Percentiles rank a stretch among this genome's conserved stretches.
Conservation (phyloP, 2,329 filamentous ascomycete species). For the Colletotrichum plurivorum region DNA sequence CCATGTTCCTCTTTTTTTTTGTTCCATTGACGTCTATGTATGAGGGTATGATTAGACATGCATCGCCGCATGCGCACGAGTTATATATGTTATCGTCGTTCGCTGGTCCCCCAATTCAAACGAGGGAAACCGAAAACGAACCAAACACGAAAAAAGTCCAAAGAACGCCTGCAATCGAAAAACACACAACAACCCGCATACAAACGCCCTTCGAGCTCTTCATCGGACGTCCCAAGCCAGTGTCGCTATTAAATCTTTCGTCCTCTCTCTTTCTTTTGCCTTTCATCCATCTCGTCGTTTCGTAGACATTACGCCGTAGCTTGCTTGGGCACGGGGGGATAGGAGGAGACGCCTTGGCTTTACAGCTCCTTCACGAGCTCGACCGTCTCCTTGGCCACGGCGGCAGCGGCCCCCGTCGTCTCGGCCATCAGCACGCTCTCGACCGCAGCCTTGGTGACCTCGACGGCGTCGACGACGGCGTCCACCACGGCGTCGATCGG, state of each 20-base stretch:
- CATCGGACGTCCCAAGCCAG: conserved; percentile 27
- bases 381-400: conserved; percentile 43
- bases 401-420: conserved; percentile 30
- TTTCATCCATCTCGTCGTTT: conserved; percentile 23
- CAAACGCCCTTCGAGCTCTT: conserved; percentile 39
- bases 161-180: conserved; percentile 25
- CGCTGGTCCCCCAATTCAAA: conserved; percentile 20
- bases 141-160: conserved; percentile 17
- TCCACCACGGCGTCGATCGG: conserved; percentile 71
- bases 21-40: conserved; percentile 30
- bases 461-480: conserved; percentile 73
- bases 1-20: neutral
- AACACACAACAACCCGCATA: conserved; percentile 2
- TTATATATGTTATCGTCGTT: conserved; percentile 21
- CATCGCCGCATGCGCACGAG: conserved; percentile 26
- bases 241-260: conserved; percentile 19
- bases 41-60: conserved; percentile 40
- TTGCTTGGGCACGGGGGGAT: neutral
- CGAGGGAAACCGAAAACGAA: neutral
- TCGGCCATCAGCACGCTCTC: conserved; percentile 48
- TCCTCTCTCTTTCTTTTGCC: neutral
- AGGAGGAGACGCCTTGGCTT: neutral
- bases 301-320: conserved; percentile 1
- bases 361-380: conserved; percentile 56
- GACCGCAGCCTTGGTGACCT: conserved; percentile 59